Evolutionary conservation across 2,329 filamentous ascomycete genomes (phyloP).

Genomic region (Pseudogymnoascus sp.): DNA sequence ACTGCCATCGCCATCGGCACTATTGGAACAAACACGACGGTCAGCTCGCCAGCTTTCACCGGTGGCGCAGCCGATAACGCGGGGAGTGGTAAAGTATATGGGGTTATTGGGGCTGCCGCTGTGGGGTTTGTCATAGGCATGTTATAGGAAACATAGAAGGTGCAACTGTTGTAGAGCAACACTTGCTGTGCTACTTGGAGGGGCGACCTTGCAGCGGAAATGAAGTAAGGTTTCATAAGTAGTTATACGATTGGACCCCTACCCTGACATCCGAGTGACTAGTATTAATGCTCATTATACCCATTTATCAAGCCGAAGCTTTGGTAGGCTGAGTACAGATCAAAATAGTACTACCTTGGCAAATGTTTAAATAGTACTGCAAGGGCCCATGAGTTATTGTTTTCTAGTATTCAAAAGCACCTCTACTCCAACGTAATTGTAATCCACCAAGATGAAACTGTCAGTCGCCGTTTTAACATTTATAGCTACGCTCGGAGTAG

Average conservation of each 20-base stretch:
- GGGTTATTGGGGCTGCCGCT: neutral
- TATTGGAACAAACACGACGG: neutral
- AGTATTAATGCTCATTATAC: neutral
- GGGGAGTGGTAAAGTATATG: neutral
- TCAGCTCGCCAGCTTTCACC: neutral
- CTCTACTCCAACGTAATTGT: neutral
- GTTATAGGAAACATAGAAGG: neutral
- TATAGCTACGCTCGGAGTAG: neutral
- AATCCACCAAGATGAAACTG: neutral
- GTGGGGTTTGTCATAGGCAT: constrained; percentile 1
- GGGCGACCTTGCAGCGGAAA: neutral
- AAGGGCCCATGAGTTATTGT: neutral
- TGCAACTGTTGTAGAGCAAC: neutral
- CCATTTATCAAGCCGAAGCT: neutral
- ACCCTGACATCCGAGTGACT: neutral
- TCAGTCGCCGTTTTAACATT: neutral
- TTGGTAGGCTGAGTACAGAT: neutral
- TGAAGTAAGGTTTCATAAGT: neutral
- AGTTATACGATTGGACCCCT: neutral
- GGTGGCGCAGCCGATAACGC: neutral
- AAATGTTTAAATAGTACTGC: neutral
- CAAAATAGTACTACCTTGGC: neutral
- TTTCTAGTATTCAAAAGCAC: neutral
- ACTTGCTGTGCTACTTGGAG: neutral
- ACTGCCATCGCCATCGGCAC: neutral